Conservation (phyloP, 2,329 filamentous ascomycete species). For the Colletotrichum tanaceti region DNA sequence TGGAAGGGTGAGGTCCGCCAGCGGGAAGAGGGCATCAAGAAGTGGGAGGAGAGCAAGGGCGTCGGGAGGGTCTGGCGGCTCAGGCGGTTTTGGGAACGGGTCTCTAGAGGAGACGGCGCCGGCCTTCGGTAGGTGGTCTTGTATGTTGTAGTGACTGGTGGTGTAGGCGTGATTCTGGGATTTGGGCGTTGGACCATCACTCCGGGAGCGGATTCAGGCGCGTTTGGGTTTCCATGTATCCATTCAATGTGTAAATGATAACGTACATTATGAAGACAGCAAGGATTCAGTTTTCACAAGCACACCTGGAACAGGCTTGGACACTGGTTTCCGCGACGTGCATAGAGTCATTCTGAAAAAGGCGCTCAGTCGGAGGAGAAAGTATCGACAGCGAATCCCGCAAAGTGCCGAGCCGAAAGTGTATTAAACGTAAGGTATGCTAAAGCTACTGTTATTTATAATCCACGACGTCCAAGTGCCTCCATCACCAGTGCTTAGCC, state of each 20-base stretch:
- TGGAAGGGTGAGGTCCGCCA: constrained; percentile 65
- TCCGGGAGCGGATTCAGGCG: constrained; percentile 11
- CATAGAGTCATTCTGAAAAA: not conserved
- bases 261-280: constrained; percentile 14
- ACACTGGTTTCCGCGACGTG: no score
- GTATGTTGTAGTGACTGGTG: not conserved
- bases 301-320: not conserved
- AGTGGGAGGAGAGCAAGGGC: constrained; percentile 63
- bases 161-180: not conserved
- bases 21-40: constrained; percentile 59
- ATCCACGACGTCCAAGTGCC: not conserved
- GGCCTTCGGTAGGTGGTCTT: constrained; percentile 24
- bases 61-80: constrained; percentile 70
- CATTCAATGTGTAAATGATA: constrained; percentile 10
- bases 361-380: no score
- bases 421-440: not conserved
- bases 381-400: not conserved
- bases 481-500: no score
- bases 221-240: not conserved
- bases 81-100: constrained; percentile 73
- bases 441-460: not conserved
- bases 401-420: not conserved
- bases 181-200: constrained; percentile 1
- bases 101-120: constrained; percentile 57
- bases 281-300: no score